phyloP scores from a whole-genome alignment of 805 yeast species.

The Kluyveromyces wickerhamii region DNA sequence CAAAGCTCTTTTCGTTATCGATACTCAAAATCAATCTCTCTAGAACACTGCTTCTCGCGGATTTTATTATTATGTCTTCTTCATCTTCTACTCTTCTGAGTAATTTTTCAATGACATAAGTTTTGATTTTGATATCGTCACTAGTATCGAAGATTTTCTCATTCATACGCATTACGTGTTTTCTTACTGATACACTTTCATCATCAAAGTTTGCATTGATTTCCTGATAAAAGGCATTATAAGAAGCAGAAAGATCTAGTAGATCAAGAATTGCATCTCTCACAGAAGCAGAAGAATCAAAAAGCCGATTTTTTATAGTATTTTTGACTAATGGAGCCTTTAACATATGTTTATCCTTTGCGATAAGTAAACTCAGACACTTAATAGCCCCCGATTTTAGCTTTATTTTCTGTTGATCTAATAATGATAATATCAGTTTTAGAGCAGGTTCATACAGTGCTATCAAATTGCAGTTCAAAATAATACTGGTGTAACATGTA shows the following conservation, averaged over 20 bases:
- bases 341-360: constrained; percentile 45
- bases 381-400: constrained; percentile 59
- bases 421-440: constrained; percentile 38
- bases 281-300: constrained; percentile 61
- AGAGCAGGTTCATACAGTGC: constrained; percentile 46
- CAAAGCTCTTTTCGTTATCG: constrained; percentile 6
- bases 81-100: constrained; percentile 59
- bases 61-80: constrained; percentile 46
- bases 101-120: constrained; percentile 42
- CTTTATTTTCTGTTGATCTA: constrained; percentile 43
- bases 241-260: constrained; percentile 34
- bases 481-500: no score
- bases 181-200: constrained; percentile 56
- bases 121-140: constrained; percentile 26
- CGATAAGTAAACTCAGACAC: constrained; percentile 47
- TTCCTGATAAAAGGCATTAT: constrained; percentile 38
- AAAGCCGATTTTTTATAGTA: constrained; percentile 43
- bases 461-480: constrained; percentile 12
- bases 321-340: constrained; percentile 41
- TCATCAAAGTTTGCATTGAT: constrained; percentile 43
- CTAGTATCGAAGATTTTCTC: constrained; percentile 38
- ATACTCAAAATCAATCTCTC: constrained; percentile 32
- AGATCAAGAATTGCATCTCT: constrained; percentile 71
- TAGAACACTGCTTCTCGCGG: constrained; percentile 33
- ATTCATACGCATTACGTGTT: constrained; percentile 48